Evolutionary conservation across 768 basidiomycete genomes (phyloP).

Genomic region (Guyanaporus albipodus): DNA sequence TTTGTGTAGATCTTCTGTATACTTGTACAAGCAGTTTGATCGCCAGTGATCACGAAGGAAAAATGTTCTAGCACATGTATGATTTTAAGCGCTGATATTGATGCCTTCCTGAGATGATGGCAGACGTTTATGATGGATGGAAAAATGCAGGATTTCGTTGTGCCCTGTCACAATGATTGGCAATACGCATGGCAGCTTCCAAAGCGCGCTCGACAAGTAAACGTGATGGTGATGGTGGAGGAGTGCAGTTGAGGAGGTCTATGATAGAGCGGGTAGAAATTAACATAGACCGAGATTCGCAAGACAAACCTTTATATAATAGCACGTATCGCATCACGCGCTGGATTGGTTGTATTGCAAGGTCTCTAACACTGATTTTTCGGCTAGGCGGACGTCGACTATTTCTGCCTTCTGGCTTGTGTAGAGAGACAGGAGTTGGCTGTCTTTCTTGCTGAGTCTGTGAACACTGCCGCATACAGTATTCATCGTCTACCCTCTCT

Average conservation of each 20-base stretch:
- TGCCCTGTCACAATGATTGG: slow-evolving; percentile 55
- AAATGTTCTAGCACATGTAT: not conserved
- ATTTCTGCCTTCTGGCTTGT: not conserved
- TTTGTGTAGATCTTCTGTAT: slow-evolving; percentile 10
- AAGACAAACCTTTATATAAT: slow-evolving; percentile 50
- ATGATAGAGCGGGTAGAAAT: slow-evolving; percentile 3
- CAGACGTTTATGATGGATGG: slow-evolving; percentile 15
- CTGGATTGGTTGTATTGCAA: slow-evolving; percentile 63
- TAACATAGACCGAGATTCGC: not conserved
- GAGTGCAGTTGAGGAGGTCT: slow-evolving; percentile 53
- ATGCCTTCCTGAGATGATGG: not conserved
- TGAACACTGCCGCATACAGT: not conserved
- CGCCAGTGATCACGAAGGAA: not conserved
- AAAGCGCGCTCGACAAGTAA: slow-evolving; percentile 55
- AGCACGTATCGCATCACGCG: slow-evolving; percentile 61
- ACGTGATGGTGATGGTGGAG: slow-evolving; percentile 44
- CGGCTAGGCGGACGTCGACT: slow-evolving; percentile 10
- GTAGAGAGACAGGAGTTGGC: not conserved
- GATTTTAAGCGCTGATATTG: slow-evolving; percentile 3
- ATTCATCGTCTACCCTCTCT: slow-evolving; percentile 5
- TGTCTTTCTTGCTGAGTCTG: slow-evolving; percentile 4
- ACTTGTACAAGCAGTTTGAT: not conserved
- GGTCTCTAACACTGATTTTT: slow-evolving; percentile 43
- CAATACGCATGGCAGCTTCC: slow-evolving; percentile 54
- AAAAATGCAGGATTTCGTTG: slow-evolving; percentile 52